Base-by-base conservation (phyloP, 164 flowering plant species). In the Stephania yunnanensis region DNA sequence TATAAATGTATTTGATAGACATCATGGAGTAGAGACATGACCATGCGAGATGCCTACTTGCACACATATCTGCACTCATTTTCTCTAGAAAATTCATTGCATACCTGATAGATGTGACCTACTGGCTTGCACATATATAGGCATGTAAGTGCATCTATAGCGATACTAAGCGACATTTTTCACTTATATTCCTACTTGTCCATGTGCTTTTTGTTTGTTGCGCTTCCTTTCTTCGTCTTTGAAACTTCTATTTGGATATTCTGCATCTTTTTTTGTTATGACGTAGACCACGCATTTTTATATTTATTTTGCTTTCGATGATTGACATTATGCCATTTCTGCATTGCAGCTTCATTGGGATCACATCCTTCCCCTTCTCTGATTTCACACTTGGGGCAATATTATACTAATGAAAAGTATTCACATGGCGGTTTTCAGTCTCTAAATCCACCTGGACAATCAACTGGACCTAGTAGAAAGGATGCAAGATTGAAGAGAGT, bases 401-500 rank as follows among this genome's bases (percentile, higher is more conserved):
- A 80, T 30, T 88, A 88, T 76, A 80, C 25, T 25, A 0, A 25
- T 25, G 25, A 25, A 25, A 25, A 25, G 25, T 25, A 25, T 25
- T 25, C 25, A 71, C 76, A 82, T 61, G 87, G 83, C 78, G 76
- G 78, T 61, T 82, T 80, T 68, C 83, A 65, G 31, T 68, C 87
- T 65, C 68, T 42, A 68, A 83, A 76, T 81, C 83, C 78, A 55
- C 73, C 85, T 67, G 93, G 91, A 64, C 85, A 82, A 85, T 48
- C 64, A 71, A 73, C 72, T n/a, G n/a, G n/a, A 55, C 61, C 61
- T 69, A 82, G 82, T 13, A 91, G 82, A 76, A 90, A 87, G 69
- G 92, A 84, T 6, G 70, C 76, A 65, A 86, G 88, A 87, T 82
- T 87, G 69, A 84, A 80, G 74, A 88, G 88, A 81, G 87, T 79